Base-by-base conservation (phyloP, 2,329 filamentous ascomycete genomes). In the Calonectria pauciramosa region DNA sequence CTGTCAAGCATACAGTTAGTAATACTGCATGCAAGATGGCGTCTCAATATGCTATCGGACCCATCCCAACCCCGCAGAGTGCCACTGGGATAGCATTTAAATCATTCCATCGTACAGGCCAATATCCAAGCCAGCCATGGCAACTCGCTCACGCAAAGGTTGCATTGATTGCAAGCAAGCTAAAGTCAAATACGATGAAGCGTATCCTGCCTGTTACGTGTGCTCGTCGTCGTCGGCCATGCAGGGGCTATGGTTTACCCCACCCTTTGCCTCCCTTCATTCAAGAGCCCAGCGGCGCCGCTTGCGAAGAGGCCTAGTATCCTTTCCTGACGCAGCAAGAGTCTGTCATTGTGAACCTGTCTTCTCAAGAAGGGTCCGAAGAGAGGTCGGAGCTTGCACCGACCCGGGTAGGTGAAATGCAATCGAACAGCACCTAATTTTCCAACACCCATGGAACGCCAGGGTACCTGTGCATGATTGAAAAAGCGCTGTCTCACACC, bases 121-220 rank as follows among this genome's bases (percentile, higher is more conserved):
- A 59, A 59, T 18, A 2, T 34, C 6, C n/a, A 7, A n/a, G 54
- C 26, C 18, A n/a, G 18, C 3, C 30, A 59, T 59, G 54, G 16
- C 8, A 34, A 59, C 54, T 36, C 54, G 54, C n/a, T 59, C 54
- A 16, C 30, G 54, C 6, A 59, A 59, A 34, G 54, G 54, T 34
- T 59, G 54, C 54, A 59, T 59, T 36, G 54, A 59, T 14, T 59
- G 54, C 30, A 59, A 59, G 54, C 54, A 59, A 23, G 30, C 54
- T 18, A 59, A 59, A 23, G 54, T 59, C 54, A 59, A 59, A 59
- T 59, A 30, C 54, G 54, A 59, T 36, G 54, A 59, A 23, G 54
- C 4, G 18, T 28, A 59, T 59, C 54, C 54, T 13, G 9, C 54
- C 18, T 59, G 54, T 36, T 20, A 59, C 54, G 4, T 59, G 54